Conservation (phyloP, 345 rosid genomes). For the Hirschfeldia incana region DNA sequence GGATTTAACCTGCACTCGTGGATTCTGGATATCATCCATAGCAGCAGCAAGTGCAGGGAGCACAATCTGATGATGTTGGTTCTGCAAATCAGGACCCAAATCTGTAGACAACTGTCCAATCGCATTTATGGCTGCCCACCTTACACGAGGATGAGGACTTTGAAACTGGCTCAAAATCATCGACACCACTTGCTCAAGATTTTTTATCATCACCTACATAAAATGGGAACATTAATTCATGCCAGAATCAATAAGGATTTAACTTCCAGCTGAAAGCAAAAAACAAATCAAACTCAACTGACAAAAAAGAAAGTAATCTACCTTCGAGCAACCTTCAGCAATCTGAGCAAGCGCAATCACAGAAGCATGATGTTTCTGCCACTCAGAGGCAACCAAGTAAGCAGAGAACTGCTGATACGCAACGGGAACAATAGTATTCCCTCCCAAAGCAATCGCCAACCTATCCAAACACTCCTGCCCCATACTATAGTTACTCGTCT, state of each 20-base stretch:
- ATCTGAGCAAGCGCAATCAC: conserved; percentile 96
- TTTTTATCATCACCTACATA: conserved; percentile 86
- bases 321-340: conserved; percentile 99
- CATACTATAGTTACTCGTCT: conserved; percentile 84
- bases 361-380: conserved; percentile 99
- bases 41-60: conserved; percentile 85
- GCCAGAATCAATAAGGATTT: no score
- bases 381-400: conserved; percentile 86
- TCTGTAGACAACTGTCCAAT: conserved; percentile 98
- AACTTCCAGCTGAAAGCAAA: not conserved
- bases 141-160: conserved; percentile 91
- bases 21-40: conserved; percentile 98
- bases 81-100: conserved; percentile 98
- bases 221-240: no score
- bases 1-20: conserved; percentile 86
- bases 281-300: not conserved
- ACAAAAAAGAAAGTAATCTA: conserved; percentile 19
- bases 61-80: conserved; percentile 79
- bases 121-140: conserved; percentile 99
- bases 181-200: conserved; percentile 78
- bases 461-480: conserved; percentile 99
- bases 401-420: conserved; percentile 91
- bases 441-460: conserved; percentile 89
- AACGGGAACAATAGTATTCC: conserved; percentile 94
- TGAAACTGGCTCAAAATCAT: conserved; percentile 87